Evolutionary conservation across 129 eudicot species (phyloP), one percentile per base, ranked within the genome.

Genomic region (Artemisia annua): DNA sequence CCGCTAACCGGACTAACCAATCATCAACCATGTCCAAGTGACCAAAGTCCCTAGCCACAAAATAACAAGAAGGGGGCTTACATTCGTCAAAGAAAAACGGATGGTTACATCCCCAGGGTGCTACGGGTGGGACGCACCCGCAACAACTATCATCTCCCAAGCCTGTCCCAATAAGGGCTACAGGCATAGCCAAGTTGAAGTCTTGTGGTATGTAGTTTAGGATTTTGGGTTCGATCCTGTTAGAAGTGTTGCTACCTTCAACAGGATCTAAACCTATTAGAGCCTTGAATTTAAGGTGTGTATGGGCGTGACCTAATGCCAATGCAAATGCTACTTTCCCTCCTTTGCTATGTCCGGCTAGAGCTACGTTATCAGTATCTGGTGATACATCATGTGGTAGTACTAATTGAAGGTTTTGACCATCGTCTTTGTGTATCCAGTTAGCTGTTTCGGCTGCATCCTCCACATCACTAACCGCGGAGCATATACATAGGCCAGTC

Each of bases 331-430:
- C 76, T 13, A 51, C 53, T 60, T 80, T 74, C n/a, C 84, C 84
- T 15, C 84, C 84, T 55, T 75, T 74, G 67, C 80, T 80, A 61
- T 80, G 84, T 39, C 84, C 84, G n/a, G 84, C 57, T 17, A 80
- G 67, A 15, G 80, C 80, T 16, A 80, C 69, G 0, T 74, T 80
- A 5, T 67, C 51, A 13, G 59, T 58, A 71, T 80, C 80, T 8
- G 70, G 70, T 17, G 58, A 9, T 15, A 80, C 84, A 11, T 61
- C 67, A 3, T 61, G 13, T 13, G 79, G 79, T 19, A 80, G 71
- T 2, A 50, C 80, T 16, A 3, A 17, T 16, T 63, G 66, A 59
- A 80, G 84, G 66, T 76, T 70, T 60, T 70, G 52, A 11, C 74
- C 73, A 7, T 51, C 0, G 49, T 69, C 53, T 24, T 15, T 28